Evolutionary conservation across 306 rosid genomes (phyloP).

Genomic region (Fragaria nilgerrensis): DNA sequence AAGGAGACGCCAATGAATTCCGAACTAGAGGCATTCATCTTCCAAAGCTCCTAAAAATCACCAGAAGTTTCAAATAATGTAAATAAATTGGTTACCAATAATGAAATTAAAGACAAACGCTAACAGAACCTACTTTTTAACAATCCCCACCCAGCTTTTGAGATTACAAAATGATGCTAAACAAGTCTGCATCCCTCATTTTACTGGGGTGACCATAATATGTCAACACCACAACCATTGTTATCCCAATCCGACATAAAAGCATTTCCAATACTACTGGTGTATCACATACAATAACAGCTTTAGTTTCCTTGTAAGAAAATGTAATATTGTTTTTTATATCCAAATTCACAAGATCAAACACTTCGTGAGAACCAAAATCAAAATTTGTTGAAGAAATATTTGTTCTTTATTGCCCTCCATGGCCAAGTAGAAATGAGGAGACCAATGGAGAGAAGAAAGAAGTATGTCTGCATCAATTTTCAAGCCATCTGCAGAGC

Average conservation of each 20-base stretch:
- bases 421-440: no score
- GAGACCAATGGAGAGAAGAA: no score
- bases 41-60: constrained; percentile 43
- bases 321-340: no score
- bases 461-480: no score
- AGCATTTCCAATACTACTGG: no score
- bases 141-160: constrained; percentile 2
- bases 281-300: no score
- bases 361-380: no score
- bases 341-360: no score
- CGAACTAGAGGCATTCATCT: constrained; percentile 26
- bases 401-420: no score
- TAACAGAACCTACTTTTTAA: not conserved
- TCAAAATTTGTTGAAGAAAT: no score
- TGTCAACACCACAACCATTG: not conserved
- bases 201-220: not conserved
- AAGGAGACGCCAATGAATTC: constrained; percentile 13
- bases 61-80: not conserved
- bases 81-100: not conserved
- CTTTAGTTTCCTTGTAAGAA: no score
- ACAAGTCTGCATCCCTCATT: not conserved
- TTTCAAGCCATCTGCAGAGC: no score
- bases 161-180: not conserved
- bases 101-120: not conserved
- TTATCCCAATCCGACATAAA: not conserved